phyloP scores from a whole-genome alignment of 257 asterid genomes.

The Prunella vulgaris region DNA sequence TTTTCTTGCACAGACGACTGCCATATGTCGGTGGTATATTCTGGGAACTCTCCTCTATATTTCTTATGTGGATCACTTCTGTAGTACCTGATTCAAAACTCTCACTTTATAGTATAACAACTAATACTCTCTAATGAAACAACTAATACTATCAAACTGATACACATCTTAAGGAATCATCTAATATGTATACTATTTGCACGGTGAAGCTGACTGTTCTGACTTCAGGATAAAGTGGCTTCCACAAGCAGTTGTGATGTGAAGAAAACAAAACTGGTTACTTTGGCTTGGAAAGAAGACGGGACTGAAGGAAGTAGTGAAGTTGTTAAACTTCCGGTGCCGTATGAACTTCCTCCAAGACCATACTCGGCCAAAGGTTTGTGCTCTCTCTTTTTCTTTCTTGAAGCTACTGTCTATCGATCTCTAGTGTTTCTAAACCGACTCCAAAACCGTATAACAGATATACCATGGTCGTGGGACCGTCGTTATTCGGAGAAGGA shows the following conservation, averaged over 20 bases:
- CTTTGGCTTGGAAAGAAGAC: constrained; percentile 59
- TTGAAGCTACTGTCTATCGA: constrained; percentile 2
- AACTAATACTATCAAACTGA: no score
- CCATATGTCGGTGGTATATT: constrained; percentile 31
- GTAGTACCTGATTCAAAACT: no score
- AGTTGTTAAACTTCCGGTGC: constrained; percentile 65
- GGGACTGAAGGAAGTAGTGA: constrained; percentile 32
- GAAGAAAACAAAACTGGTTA: constrained; percentile 56
- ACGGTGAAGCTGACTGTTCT: not conserved
- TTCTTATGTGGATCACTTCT: not conserved
- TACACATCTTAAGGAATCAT: no score
- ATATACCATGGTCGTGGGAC: constrained; percentile 99
- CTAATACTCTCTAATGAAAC: no score
- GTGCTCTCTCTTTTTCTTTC: constrained; percentile 1
- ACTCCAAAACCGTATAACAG: constrained; percentile 31
- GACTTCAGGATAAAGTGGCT: constrained; percentile 33
- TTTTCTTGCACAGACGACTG: constrained; percentile 73
- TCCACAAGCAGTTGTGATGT: constrained; percentile 24
- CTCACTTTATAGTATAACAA: no score
- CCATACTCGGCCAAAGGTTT: constrained; percentile 69
- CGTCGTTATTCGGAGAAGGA: constrained; percentile 72
- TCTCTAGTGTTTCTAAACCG: not conserved
- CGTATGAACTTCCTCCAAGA: constrained; percentile 87
- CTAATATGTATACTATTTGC: no score
- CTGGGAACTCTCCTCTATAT: not conserved